Conservation (phyloP, 371 early-diverging fungal species). For the Gilbertella persicaria region DNA sequence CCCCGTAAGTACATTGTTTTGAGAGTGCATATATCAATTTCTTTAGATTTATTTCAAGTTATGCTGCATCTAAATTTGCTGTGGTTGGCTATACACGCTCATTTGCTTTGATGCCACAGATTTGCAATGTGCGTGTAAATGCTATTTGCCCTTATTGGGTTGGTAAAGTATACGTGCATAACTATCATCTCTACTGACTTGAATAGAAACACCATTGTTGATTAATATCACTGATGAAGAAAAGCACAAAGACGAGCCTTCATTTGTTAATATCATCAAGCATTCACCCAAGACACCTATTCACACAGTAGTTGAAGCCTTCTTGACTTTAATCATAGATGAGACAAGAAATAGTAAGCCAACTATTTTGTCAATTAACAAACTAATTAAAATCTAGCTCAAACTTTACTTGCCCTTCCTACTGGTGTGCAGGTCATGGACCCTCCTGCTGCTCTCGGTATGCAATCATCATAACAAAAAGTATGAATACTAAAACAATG, state of each 20-base stretch:
- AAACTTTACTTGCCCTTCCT: conserved; percentile 27
- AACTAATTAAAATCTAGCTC: conserved; percentile 5
- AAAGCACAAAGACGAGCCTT: conserved; percentile 3
- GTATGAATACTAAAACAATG: not conserved
- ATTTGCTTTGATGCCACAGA: conserved; percentile 63
- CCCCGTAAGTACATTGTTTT: conserved; percentile 12
- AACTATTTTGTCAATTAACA: too few species aligned
- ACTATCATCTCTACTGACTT: too few species aligned
- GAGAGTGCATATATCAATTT: not conserved
- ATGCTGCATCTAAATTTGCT: conserved; percentile 90
- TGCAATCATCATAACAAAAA: too few species aligned
- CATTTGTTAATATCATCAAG: conserved; percentile 7
- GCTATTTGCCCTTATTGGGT: conserved; percentile 36
- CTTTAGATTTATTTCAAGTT: conserved; percentile 29
- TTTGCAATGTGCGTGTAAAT: conserved; percentile 45
- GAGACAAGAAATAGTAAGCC: conserved; percentile 43
- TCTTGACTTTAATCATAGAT: conserved; percentile 51
- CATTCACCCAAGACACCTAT: conserved; percentile 38
- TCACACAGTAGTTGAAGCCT: conserved; percentile 55
- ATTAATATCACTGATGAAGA: too few species aligned
- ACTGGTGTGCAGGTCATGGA: conserved; percentile 12
- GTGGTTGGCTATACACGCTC: conserved; percentile 89
- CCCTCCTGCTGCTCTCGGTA: conserved; percentile 13
- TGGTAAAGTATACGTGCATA: conserved; percentile 25
- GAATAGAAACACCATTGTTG: too few species aligned